Conservation (phyloP, 768 basidiomycete species). For the Trametes meyenii region DNA sequence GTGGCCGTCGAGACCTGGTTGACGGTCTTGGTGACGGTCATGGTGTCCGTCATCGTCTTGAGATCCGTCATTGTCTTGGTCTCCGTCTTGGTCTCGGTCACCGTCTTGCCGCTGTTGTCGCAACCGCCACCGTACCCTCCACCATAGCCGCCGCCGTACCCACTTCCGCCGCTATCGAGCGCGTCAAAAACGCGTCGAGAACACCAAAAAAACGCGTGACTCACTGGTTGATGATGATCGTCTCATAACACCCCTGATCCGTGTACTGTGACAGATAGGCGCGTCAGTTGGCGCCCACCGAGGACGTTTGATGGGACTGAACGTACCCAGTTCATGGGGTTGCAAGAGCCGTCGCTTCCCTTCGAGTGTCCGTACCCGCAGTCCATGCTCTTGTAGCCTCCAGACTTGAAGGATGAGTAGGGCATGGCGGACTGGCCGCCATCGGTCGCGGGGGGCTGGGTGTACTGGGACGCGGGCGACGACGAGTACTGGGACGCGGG, state of each 20-base stretch:
- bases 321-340: conserved; percentile 60
- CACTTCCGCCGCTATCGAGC: conserved; percentile 16
- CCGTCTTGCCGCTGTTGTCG: conserved; percentile 14
- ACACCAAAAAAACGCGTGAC: conserved; percentile 17
- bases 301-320: neutral
- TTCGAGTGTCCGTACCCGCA: conserved; percentile 76
- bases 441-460: conserved; percentile 26
- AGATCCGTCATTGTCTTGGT: conserved; percentile 42
- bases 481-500: conserved; percentile 30
- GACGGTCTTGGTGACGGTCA: conserved; percentile 33
- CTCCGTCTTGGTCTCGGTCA: conserved; percentile 43
- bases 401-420: conserved; percentile 59
- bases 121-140: conserved; percentile 23
- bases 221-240: conserved; percentile 56
- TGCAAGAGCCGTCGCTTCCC: conserved; percentile 56
- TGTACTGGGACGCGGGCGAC: conserved; percentile 31
- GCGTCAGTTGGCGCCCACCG: neutral
- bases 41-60: conserved; percentile 38
- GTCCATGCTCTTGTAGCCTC: conserved; percentile 65
- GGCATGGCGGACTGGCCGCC: conserved; percentile 55
- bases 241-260: conserved; percentile 59
- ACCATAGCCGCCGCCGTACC: conserved; percentile 20
- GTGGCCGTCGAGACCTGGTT: conserved; percentile 12
- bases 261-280: conserved; percentile 28
- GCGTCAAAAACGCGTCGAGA: conserved; percentile 11